Evolutionary conservation across 495 filamentous ascomycete genomes (phyloP).

Genomic region (Penicillium desertorum): DNA sequence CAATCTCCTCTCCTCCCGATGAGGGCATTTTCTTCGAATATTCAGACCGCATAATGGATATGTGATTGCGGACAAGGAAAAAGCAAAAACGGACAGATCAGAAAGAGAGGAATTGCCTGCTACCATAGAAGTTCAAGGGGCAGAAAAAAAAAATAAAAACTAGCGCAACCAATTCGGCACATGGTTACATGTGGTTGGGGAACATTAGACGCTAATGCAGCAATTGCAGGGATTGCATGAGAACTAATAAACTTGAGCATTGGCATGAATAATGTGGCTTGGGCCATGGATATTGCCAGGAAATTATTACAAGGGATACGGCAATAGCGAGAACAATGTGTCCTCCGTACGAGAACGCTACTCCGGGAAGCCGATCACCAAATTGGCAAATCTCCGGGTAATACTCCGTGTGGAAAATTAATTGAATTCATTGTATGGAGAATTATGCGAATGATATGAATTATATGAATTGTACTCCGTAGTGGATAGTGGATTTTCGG

Average conservation of each 20-base stretch:
- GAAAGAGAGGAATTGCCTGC: background rate
- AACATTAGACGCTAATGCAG: background rate
- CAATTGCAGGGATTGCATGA: background rate
- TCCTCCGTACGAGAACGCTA: too few species aligned
- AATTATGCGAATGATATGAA: too few species aligned
- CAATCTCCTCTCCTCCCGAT: constrained; percentile 17
- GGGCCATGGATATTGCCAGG: too few species aligned
- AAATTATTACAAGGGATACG: too few species aligned
- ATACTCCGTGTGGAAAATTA: too few species aligned
- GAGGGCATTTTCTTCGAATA: constrained; percentile 18
- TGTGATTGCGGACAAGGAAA: constrained; percentile 1
- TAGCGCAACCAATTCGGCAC: constrained; percentile 4
- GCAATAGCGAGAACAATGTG: too few species aligned
- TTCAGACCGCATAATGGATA: constrained; percentile 15
- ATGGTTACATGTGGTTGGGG: constrained; percentile 3
- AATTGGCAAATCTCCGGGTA: too few species aligned
- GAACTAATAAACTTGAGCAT: background rate
- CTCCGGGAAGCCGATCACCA: too few species aligned
- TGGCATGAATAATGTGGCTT: background rate
- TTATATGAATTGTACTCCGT: too few species aligned
- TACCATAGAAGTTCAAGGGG: background rate
- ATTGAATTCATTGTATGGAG: too few species aligned
- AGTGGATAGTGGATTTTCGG: too few species aligned
- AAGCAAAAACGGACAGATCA: background rate
- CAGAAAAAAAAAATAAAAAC: background rate